Conservation (phyloP, 176 grass and related monocot species). For the Oryza glumipatula region DNA sequence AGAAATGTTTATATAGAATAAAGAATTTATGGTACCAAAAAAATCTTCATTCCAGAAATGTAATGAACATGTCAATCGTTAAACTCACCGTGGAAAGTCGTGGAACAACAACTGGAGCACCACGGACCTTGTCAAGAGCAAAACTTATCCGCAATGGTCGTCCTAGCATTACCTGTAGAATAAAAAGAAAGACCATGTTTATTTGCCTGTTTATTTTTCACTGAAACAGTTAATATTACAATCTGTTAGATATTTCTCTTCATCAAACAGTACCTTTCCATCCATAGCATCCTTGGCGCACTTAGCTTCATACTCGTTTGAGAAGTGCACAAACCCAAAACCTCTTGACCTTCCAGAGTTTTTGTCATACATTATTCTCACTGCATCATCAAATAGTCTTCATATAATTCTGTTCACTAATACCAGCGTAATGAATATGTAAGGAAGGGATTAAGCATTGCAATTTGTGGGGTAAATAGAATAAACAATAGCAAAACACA, state of each 20-base stretch:
- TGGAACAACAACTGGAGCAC: constrained; percentile 68
- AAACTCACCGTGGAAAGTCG: constrained; percentile 52
- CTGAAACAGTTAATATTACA: neutral
- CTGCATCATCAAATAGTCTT: constrained; percentile 49
- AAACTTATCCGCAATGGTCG: constrained; percentile 79
- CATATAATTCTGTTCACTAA: constrained; percentile 35
- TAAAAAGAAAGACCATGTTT: neutral
- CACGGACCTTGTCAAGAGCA: constrained; percentile 76
- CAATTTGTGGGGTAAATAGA: constrained; percentile 24
- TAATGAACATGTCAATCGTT: constrained; percentile 16
- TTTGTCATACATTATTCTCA: constrained; percentile 88
- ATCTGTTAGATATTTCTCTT: neutral
- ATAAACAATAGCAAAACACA: constrained; percentile 22
- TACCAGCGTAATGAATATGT: neutral
- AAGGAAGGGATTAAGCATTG: constrained; percentile 25
- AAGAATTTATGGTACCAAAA: constrained; percentile 2
- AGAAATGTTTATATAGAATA: constrained; percentile 22
- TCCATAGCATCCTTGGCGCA: constrained; percentile 79
- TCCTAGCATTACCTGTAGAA: constrained; percentile 78
- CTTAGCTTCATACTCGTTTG: constrained; percentile 75
- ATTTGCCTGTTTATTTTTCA: constrained; percentile 30
- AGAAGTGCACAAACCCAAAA: constrained; percentile 89
- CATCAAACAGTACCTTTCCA: constrained; percentile 71
- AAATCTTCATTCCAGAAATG: neutral
- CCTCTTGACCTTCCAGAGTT: constrained; percentile 92